Base-by-base conservation (phyloP, 805 yeast species). In the Wickerhamiella shivajii region DNA sequence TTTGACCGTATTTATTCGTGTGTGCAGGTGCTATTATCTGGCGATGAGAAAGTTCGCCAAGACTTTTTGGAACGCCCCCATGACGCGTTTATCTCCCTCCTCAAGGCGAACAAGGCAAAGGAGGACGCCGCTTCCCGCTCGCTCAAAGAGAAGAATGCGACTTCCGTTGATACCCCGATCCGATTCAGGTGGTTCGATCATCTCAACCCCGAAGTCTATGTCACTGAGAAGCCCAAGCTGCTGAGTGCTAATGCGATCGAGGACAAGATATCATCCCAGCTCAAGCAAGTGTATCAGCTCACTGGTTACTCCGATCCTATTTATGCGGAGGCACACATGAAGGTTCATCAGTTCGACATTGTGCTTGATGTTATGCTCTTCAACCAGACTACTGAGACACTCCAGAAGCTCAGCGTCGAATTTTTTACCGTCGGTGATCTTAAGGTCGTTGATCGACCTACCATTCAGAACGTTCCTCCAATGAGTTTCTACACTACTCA, bases 221-320 rank as follows among this genome's bases (percentile, higher is more conserved):
- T 11, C 6, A 15, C 15, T 2, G 29, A 10, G 16, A 23, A 17
- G 29, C 29, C 29, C 8, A n/a, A 11, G 22, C n/a, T 25, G 16
- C 28, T 38, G 13, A 23, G 7, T 6, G 18, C 32, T 3, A 9
- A 13, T 4, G 19, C 18, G 10, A 15, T 13, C 3, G 41, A 35
- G 24, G 44, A 43, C 18, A 42, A 44, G 24, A 40, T 43, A 41
- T 63, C 79, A 5, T 83, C 95, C 1, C 77, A 81, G 58, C 67
- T 90, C 50, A 77, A 73, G 56, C 84, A 81, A 56, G 79, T 92
- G 48, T 74, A 83, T 31, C 97, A 81, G 53, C 68, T 90, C 45
- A 87, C 98, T n/a, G 99, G 99, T 12, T 90, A 84, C 57, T 79
- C 95, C 0, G 99, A 90, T 55, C 93, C 97, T 14, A 92, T 90